Conservation (phyloP, 2,329 filamentous ascomycete species). For the Fusarium piperis region DNA sequence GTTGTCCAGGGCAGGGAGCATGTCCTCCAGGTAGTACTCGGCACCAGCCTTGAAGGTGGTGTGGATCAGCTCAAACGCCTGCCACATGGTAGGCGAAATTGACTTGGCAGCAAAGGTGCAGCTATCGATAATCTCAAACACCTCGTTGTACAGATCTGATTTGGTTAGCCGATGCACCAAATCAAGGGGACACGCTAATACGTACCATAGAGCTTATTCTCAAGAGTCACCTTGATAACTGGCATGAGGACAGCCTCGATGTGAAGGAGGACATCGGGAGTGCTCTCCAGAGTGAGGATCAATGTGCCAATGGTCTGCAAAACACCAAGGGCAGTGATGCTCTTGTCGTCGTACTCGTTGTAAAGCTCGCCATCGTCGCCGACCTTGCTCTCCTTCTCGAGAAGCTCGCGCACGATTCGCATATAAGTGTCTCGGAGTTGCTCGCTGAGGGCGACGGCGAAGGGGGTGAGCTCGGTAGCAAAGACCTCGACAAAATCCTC, state of each 20-base stretch:
- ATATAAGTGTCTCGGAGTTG: slow-evolving; percentile 96
- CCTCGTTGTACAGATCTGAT: slow-evolving; percentile 93
- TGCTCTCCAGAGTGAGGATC: slow-evolving; percentile 96
- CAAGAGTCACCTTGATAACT: slow-evolving; percentile 92
- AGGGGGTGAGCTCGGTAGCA: slow-evolving; percentile 94
- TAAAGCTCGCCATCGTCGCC: slow-evolving; percentile 81
- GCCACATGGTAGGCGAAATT: slow-evolving; percentile 98
- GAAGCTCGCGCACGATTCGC: slow-evolving; percentile 87
- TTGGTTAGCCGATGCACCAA: slow-evolving; percentile 30
- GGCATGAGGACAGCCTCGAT: slow-evolving; percentile 97
- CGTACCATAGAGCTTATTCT: slow-evolving; percentile 94
- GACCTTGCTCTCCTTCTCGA: slow-evolving; percentile 85
- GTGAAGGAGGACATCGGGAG: slow-evolving; percentile 91
- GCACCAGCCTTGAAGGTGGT: slow-evolving; percentile 96
- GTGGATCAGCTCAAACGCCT: slow-evolving; percentile 96
- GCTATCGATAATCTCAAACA: slow-evolving; percentile 99
- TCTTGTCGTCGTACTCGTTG: slow-evolving; percentile 98
- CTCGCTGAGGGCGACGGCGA: slow-evolving; percentile 94
- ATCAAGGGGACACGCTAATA: not conserved
- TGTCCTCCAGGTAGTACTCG: slow-evolving; percentile 97
- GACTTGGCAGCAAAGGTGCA: slow-evolving; percentile 97
- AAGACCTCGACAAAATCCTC: slow-evolving; percentile 99
- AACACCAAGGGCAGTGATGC: slow-evolving; percentile 94
- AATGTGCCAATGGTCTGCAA: slow-evolving; percentile 97
- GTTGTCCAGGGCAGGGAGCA: slow-evolving; percentile 97